A percentile compares a stretch with the other conserved stretches of the same genome.
Evolutionary conservation across 768 basidiomycete species (phyloP).

Genomic region (Hortiboletus campestris): DNA sequence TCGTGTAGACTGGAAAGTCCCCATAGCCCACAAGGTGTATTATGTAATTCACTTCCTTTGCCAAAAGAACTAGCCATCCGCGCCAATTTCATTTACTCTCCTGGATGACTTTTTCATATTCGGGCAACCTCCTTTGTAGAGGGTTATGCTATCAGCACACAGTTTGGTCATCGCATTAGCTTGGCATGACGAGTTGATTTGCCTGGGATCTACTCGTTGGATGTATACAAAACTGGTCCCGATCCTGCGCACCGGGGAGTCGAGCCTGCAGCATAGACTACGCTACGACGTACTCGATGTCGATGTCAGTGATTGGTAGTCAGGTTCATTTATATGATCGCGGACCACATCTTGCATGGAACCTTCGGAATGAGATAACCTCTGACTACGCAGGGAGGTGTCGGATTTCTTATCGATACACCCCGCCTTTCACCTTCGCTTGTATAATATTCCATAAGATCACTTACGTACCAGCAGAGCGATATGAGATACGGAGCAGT

Average conservation of each 20-base stretch:
- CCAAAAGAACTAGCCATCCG: slow-evolving; percentile 1
- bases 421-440: neutral
- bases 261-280: neutral
- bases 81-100: neutral
- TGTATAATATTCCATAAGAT: neutral
- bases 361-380: too few species aligned
- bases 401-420: neutral
- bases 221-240: too few species aligned
- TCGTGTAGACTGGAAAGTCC: neutral
- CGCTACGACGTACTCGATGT: too few species aligned
- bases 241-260: neutral
- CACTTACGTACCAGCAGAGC: neutral
- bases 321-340: too few species aligned
- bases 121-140: neutral
- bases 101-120: neutral
- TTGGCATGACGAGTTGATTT: neutral
- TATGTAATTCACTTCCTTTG: slow-evolving; percentile 15
- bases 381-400: neutral
- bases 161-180: too few species aligned
- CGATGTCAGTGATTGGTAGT: too few species aligned
- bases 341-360: too few species aligned
- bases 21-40: slow-evolving; percentile 2
- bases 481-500: neutral
- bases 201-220: too few species aligned
- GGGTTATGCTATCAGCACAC: too few species aligned